Base-by-base conservation (phyloP, 2,329 filamentous ascomycete species). In the Rhinocladiella similis region DNA sequence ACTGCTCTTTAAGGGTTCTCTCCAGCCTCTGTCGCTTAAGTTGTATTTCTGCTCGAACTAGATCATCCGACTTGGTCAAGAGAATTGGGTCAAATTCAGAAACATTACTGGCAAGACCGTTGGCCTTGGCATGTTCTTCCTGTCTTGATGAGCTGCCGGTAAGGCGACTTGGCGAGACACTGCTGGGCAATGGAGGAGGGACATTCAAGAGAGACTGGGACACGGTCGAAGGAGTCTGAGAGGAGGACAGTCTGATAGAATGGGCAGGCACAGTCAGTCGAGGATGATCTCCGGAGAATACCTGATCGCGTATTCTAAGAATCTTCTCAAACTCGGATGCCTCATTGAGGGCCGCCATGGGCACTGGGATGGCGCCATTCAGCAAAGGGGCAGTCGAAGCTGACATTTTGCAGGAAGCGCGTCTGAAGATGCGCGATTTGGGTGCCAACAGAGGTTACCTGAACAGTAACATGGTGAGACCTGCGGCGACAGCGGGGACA, bases 11-110 rank as follows among this genome's bases (percentile, higher is more conserved):
- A 65, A 97, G 73, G 35, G 80, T 76, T 63, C 86, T 85, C 73
- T 97, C 94, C 67, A 97, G 78, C 62, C 88, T 84, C 73, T 92
- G 85, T 61, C 93, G 85, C 73, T 91, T 90, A 61, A 93, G 74
- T 69, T 88, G 84, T 59, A 90, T 77, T 74, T 96, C 91, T 68
- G 91, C 90, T 75, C 85, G 88, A 69, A 94, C 85, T 64, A 95
- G 79, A 69, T 90, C 85, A 69, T 91, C 88, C 65, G 91, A 92
- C 73, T 96, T 96, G 69, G 90, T 87, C 72, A 95, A 80, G 65
- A 95, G 80, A 59, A 95, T 85, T 48, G 91, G 90, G 71, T 95
- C 85, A 75, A 94, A 89, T 72, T 87, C 86, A 58, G 85, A 84
- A 62, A 80, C 82, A 57, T 76, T 71, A 65, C 72, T 65, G 60